Base-by-base conservation (phyloP, 2,329 filamentous ascomycete genomes). In the Botrytis aclada region DNA sequence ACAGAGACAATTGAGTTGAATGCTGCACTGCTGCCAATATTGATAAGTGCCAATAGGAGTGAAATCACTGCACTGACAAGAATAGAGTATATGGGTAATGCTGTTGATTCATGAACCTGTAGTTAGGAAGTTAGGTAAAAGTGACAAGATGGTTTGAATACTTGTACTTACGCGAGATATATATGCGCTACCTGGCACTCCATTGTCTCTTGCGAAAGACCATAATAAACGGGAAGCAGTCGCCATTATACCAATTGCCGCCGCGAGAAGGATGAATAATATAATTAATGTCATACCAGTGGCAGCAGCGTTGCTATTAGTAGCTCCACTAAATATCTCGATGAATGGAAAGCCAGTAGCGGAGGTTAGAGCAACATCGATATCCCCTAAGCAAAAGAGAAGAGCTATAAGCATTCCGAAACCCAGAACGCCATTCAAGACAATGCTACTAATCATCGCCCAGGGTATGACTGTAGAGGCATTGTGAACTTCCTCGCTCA, bases 311-410 rank as follows among this genome's bases (percentile, higher is more conserved):
- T 80, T 77, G 29, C 64, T 74, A 81, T 88, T 84, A 12, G 84
- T 83, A 16, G 84, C 85, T 4, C 85, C 84, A 2, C 82, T 84
- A 73, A 89, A 88, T 60, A 89, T 84, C 37, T 86, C 83, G 77
- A 86, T 82, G 79, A 86, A 84, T 4, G 86, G 83, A 0, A 83
- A 83, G 34, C 72, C 67, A 8, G 83, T 86, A 0, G 81, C 78
- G 0, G 82, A 81, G 7, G 78, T 72, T 6, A 87, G 79, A 3
- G 84, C 80, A 62, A 77, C 78, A 7, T 80, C 80, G 32, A 83
- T 77, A 16, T 79, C 78, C 0, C 77, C 81, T 29, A 83, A 78
- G 6, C 80, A 80, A 25, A 83, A 82, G 32, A 80, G 76, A 45
- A 81, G 79, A 4, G 81, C 79, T 16, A 83, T 71, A 8, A 83